These are phyloP conservation scores for Poteriospumella lacustris DNA, from an alignment of 108 stramenopile genomes.

Conservation along the genomic window DNA sequence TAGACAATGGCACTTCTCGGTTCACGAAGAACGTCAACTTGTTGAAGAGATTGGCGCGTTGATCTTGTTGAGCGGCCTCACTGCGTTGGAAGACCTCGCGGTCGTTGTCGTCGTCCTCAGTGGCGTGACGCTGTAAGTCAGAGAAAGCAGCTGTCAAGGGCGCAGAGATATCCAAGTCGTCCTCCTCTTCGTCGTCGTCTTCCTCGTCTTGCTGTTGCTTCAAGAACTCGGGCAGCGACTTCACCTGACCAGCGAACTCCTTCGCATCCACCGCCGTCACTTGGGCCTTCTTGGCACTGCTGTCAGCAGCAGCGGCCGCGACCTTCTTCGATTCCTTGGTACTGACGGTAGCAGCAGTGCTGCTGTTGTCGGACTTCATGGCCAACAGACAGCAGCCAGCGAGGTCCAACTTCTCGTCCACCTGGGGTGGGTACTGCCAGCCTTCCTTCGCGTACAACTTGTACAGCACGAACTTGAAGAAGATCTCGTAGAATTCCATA, in stretches of 20 bases:
- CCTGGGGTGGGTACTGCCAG: conserved; percentile 70
- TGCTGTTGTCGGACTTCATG: not conserved
- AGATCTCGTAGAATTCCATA: conserved; percentile 93
- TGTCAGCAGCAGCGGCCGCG: not conserved
- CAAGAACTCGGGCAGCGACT: conserved; percentile 1
- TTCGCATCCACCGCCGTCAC: conserved; percentile 18
- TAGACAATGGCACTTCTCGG: conserved; percentile 83
- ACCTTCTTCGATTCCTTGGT: not conserved
- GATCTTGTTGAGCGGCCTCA: not conserved
- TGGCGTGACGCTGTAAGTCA: too few relatives aligned
- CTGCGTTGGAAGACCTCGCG: not conserved
- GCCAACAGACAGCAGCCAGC: conserved; percentile 2
- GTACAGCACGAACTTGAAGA: conserved; percentile 87
- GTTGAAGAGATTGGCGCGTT: conserved; percentile 30
- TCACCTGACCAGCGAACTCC: not conserved
- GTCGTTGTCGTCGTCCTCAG: not conserved
- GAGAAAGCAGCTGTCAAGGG: conserved; percentile 15
- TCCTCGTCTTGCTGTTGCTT: not conserved
- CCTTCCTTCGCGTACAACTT: conserved; percentile 84
- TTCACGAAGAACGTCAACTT: conserved; percentile 82
- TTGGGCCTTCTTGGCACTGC: conserved; percentile 19
- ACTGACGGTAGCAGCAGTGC: not conserved
- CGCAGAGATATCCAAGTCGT: not conserved
- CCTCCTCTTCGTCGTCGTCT: conserved; percentile 17
- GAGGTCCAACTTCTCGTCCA: not conserved